Conservation (phyloP, 2,329 filamentous ascomycete species). For the Aspergillus vadensis region DNA sequence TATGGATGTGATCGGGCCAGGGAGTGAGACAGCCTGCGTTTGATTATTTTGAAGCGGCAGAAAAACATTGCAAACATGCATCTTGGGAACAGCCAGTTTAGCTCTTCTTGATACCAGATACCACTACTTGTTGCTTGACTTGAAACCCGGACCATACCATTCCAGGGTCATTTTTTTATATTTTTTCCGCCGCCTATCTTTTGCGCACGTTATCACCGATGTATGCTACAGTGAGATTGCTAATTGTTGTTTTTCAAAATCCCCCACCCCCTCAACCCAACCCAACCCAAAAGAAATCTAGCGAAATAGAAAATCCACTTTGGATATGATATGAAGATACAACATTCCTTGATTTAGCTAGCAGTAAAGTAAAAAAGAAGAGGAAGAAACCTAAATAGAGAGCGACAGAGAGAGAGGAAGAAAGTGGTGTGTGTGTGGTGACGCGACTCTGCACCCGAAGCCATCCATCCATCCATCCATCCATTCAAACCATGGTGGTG, state of each 20-base stretch:
- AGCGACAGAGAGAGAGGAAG: too few relatives aligned
- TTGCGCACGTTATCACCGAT: background rate
- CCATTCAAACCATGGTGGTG: too few relatives aligned
- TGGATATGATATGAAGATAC: too few relatives aligned
- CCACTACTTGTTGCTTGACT: constrained; percentile 1
- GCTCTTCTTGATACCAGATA: constrained; percentile 9
- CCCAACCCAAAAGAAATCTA: background rate
- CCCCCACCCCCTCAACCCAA: too few relatives aligned
- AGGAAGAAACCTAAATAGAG: too few relatives aligned
- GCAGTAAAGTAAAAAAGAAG: too few relatives aligned
- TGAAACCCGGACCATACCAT: background rate
- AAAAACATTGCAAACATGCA: constrained; percentile 7
- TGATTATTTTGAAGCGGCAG: background rate
- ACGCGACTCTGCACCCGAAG: too few relatives aligned
- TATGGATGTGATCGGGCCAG: background rate
- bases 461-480: too few relatives aligned
- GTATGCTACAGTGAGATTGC: background rate
- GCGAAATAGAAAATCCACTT: too few relatives aligned
- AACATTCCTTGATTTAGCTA: too few relatives aligned
- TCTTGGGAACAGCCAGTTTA: constrained; percentile 9
- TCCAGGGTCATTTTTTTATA: background rate
- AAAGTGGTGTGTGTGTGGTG: too few relatives aligned
- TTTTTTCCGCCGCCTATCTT: background rate
- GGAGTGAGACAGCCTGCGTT: background rate
- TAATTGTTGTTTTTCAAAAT: background rate